Conservation (phyloP, 2,329 filamentous ascomycete species). For the Cylindrodendrum hubeiense region DNA sequence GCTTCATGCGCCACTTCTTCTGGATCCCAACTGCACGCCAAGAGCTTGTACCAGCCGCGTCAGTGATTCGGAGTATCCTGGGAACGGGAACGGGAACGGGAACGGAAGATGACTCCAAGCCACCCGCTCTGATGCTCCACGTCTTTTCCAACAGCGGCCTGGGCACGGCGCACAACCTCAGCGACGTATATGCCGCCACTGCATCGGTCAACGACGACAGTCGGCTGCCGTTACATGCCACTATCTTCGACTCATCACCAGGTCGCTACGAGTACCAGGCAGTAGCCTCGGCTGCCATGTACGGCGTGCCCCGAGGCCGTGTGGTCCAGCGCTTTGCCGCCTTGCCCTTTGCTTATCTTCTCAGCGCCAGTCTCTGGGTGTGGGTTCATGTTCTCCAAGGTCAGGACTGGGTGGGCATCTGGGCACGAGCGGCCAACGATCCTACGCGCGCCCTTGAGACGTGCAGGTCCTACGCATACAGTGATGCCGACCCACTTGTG, state of each 20-base stretch:
- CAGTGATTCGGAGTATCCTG: not conserved
- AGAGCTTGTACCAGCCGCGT: constrained; percentile 5
- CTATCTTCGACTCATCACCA: constrained; percentile 7
- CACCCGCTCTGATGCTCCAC: constrained; percentile 5
- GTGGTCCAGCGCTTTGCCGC: not conserved
- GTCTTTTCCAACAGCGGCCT: constrained; percentile 15
- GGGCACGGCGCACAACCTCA: constrained; percentile 7
- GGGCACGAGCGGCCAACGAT: not conserved
- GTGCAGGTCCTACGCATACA: constrained; percentile 12
- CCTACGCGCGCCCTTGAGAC: not conserved
- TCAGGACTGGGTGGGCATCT: constrained; percentile 6
- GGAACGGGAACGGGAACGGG: not conserved
- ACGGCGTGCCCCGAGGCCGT: not conserved
- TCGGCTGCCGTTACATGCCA: constrained; percentile 2
- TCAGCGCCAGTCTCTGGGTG: constrained; percentile 3
- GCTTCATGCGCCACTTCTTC: constrained; percentile 13
- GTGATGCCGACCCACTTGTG: not conserved
- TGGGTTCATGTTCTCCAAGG: constrained; percentile 1
- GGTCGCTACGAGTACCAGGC: constrained; percentile 6
- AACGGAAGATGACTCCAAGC: not conserved
- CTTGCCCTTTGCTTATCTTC: constrained; percentile 1
- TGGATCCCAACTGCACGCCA: constrained; percentile 1
- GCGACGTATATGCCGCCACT: constrained; percentile 9
- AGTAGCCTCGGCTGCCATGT: constrained; percentile 10
- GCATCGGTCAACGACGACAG: not conserved